phyloP scores from a whole-genome alignment of 805 yeast species.

The Ogataea trehalophila region DNA sequence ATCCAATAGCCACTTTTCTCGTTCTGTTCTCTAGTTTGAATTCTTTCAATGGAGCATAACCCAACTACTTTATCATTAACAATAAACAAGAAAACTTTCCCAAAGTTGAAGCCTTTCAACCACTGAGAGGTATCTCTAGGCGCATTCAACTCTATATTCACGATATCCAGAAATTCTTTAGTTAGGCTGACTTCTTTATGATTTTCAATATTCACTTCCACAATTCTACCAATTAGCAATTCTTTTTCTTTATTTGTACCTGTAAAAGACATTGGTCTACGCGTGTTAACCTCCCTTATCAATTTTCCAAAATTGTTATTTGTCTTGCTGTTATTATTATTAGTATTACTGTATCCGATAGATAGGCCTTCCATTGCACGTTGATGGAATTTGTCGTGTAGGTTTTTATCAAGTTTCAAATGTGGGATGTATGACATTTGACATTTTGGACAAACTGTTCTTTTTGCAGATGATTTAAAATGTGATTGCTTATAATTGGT shows the following conservation, averaged over 20 bases:
- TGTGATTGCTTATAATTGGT: constrained; percentile 12
- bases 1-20: constrained; percentile 56
- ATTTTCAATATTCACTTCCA: constrained; percentile 32
- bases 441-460: constrained; percentile 42
- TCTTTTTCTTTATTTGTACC: not conserved
- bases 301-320: constrained; percentile 4
- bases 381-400: constrained; percentile 51
- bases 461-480: constrained; percentile 12
- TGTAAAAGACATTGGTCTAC: constrained; percentile 1
- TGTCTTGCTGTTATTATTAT: not conserved
- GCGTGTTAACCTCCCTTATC: not conserved
- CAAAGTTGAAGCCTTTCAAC: constrained; percentile 24
- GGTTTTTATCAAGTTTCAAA: constrained; percentile 35
- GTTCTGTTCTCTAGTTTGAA: constrained; percentile 15
- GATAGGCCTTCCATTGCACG: constrained; percentile 29
- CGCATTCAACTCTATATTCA: constrained; percentile 58
- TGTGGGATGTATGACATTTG: constrained; percentile 48
- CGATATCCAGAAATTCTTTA: constrained; percentile 43
- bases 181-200: constrained; percentile 31
- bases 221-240: constrained; percentile 18
- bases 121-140: constrained; percentile 31
- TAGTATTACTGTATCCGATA: constrained; percentile 5
- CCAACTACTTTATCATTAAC: constrained; percentile 45
- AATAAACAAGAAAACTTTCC: constrained; percentile 48
- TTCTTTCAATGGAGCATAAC: constrained; percentile 47